A percentile compares a stretch with the other conserved stretches of the same genome.
phyloP scores from a whole-genome alignment of 2,329 filamentous ascomycete genomes.

The Sphaerulina populicola region DNA sequence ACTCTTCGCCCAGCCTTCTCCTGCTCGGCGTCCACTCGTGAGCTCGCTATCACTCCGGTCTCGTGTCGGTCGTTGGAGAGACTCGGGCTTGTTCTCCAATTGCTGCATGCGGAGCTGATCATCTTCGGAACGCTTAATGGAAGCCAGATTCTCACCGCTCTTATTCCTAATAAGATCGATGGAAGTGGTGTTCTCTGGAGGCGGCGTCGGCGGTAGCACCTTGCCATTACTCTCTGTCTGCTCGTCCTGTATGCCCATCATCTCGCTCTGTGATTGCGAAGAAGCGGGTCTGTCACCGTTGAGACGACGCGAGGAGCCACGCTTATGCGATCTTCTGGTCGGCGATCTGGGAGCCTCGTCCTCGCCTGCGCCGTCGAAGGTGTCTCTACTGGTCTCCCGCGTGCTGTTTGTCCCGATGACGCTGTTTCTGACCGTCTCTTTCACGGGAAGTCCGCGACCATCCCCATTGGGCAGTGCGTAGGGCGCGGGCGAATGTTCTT shows the following conservation, averaged over 20 bases:
- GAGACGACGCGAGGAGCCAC: slow-evolving; percentile 22
- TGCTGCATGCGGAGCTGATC: slow-evolving; percentile 25
- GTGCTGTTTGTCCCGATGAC: slow-evolving; percentile 14
- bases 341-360: slow-evolving; percentile 27
- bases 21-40: slow-evolving; percentile 46
- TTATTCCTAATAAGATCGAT: slow-evolving; percentile 40
- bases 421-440: slow-evolving; percentile 4
- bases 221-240: slow-evolving; percentile 5
- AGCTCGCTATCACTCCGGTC: slow-evolving; percentile 33
- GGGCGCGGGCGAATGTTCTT: slow-evolving; percentile 16
- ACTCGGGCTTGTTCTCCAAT: slow-evolving; percentile 31
- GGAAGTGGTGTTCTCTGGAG: slow-evolving; percentile 23
- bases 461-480: slow-evolving; percentile 19
- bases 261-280: slow-evolving; percentile 5
- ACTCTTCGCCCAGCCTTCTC: slow-evolving; percentile 45
- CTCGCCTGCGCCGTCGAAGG: slow-evolving; percentile 26
- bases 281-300: slow-evolving; percentile 13
- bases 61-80: slow-evolving; percentile 14
- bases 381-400: slow-evolving; percentile 11
- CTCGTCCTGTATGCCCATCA: slow-evolving; percentile 3
- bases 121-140: slow-evolving; percentile 20
- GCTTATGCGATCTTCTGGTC: slow-evolving; percentile 25
- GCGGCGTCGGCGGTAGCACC: slow-evolving; percentile 10
- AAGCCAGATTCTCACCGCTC: slow-evolving; percentile 38
- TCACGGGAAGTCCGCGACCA: slow-evolving; percentile 16